Base-by-base conservation (phyloP, 352 stramenopile genomes). In the Globisporangium viniferum region DNA sequence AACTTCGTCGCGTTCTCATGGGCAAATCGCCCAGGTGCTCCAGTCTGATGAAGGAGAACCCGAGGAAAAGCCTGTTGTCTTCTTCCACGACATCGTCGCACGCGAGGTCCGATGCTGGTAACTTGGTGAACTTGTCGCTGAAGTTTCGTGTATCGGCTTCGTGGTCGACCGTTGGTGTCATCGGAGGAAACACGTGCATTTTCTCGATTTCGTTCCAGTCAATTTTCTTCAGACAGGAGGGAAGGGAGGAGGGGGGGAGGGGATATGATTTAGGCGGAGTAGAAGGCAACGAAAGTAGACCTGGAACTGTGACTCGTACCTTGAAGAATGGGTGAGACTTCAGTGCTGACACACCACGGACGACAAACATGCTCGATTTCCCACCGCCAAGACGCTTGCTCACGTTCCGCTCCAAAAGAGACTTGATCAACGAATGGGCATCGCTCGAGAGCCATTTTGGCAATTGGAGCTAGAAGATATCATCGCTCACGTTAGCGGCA, bases 301-400 rank as follows among this genome's bases (percentile, higher is more conserved):
- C 36, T 3, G 2, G 36, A 44, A 10, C 15, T 15, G 1, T 49
- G 46, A 3, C n/a, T 20, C 64, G 9, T 66, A 92, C 86, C 75
- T 90, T 93, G 76, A 99, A 99, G 75, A 99, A 99, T 0, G 90
- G 70, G 39, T 98, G 91, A 54, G 86, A 76, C 75, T 99, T 99
- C 41, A 99, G 69, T 27, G 89, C 96, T 31, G 97, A 87, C 6
- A 99, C 92, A 35, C 98, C 97, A 57, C 97, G 96, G 4, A 99
- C 89, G 46, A 98, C 86, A 73, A 99, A 99, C 95, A 99, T 99
- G 18, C 94, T 99, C 20, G 91, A 96, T 73, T 97, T 98, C 8
- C 94, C 83, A 0, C 87, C 86, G 36, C 97, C 97, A 36, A 99
- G 82, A 39, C 98, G 80, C 73, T 98, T 98, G 67, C 88, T 91